Conservation (phyloP, 306 rosid genomes). For the Corylus avellana region DNA sequence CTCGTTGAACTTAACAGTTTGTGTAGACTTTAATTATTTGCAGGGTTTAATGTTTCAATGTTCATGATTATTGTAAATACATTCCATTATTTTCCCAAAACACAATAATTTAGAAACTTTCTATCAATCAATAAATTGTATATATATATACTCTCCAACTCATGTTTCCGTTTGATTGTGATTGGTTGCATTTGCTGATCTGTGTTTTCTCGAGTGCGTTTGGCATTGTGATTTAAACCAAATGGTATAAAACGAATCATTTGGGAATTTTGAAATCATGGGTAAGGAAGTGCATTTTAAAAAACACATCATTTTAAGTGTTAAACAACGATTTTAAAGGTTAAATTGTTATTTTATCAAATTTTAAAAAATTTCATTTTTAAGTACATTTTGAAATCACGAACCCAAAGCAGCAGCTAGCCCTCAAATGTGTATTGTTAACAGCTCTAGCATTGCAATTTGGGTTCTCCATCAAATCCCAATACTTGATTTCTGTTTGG, state of each 20-base stretch:
- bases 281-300: too few relatives aligned
- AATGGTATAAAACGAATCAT: too few relatives aligned
- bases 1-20: not conserved
- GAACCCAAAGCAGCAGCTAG: not conserved
- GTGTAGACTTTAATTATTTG: not conserved
- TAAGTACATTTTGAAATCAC: too few relatives aligned
- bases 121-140: conserved; percentile 7
- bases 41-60: not conserved
- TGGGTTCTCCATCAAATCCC: not conserved
- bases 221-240: too few relatives aligned
- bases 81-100: not conserved
- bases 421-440: not conserved
- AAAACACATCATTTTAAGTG: too few relatives aligned
- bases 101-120: not conserved
- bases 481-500: not conserved
- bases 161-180: not conserved
- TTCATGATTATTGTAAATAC: conserved; percentile 21
- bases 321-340: too few relatives aligned
- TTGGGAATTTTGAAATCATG: too few relatives aligned
- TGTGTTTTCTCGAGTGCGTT: too few relatives aligned
- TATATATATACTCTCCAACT: not conserved
- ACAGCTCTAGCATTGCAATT: not conserved
- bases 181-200: not conserved
- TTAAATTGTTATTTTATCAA: too few relatives aligned
- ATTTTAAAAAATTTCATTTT: too few relatives aligned